Percentiles rank a stretch among this genome's conserved stretches.
phyloP scores from a whole-genome alignment of 768 basidiomycete species.

The Phaeotremella fagi region DNA sequence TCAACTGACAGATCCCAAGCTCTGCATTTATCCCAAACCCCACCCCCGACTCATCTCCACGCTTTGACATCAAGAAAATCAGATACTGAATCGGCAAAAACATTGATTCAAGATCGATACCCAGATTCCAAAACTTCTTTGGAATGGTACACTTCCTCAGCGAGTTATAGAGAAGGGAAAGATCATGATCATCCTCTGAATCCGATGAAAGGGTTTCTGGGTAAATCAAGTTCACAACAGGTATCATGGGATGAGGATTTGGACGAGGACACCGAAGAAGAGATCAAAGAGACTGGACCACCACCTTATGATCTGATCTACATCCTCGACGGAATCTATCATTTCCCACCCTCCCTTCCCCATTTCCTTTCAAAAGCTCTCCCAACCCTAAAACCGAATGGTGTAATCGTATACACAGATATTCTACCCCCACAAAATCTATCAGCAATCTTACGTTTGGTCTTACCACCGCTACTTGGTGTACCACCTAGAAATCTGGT shows the following conservation, averaged over 20 bases:
- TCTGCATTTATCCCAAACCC: constrained; percentile 16
- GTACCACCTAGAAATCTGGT: constrained; percentile 29
- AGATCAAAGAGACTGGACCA: background rate
- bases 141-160: constrained; percentile 22
- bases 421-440: constrained; percentile 25
- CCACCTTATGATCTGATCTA: constrained; percentile 38
- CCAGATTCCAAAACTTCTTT: constrained; percentile 5
- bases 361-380: constrained; percentile 18
- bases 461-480: constrained; percentile 20
- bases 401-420: constrained; percentile 36
- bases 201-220: constrained; percentile 33
- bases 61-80: constrained; percentile 24
- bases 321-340: constrained; percentile 41
- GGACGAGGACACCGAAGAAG: background rate
- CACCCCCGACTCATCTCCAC: constrained; percentile 22
- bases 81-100: constrained; percentile 17
- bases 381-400: constrained; percentile 11
- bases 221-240: constrained; percentile 2
- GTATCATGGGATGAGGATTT: background rate
- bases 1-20: constrained; percentile 7
- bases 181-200: constrained; percentile 36
- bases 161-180: constrained; percentile 15
- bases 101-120: constrained; percentile 9
- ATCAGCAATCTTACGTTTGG: constrained; percentile 6
- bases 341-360: constrained; percentile 30